Evolutionary conservation across 805 yeast genomes (phyloP), one percentile per base, ranked within the genome.

Genomic region (Nematodospora valgi): DNA sequence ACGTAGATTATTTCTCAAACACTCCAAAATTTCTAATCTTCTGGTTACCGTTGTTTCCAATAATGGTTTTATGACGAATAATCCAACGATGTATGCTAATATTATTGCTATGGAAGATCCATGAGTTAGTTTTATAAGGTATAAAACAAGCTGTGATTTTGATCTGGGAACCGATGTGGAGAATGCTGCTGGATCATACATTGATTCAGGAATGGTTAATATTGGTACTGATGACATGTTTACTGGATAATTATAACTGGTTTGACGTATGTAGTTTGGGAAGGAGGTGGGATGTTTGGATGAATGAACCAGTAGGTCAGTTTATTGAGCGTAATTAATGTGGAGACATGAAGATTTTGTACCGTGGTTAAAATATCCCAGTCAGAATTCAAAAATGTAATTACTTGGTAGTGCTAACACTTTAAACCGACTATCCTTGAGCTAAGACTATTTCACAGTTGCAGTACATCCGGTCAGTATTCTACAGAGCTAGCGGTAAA

Each of bases 131-230:
- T 40, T 46, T 15, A 65, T 35, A 10, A 67, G 31, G 37, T 52
- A 67, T 24, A 35, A 41, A 10, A 54, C 26, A 18, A 58, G 27
- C n/a, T 45, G 44, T 10, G 67, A 56, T 23, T 41, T 41, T 8
- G 51, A 40, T 9, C 49, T 24, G 12, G 17, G 44, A 2, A 47
- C 30, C 5, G 45, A 34, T 12, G 42, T 30, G 4, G 25, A 22
- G 32, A 54, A 62, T 5, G 48, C 41, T 12, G 46, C 43, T 3
- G 64, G 53, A 34, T 67, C 65, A 41, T 55, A 67, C 0, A 72
- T 62, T 2, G 63, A 32, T 37, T 67, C 72, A 3, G 72, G 70
- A 2, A 67, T 62, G 3, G 71, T 62, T 19, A 66, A 48, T 16
- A 55, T 42, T 1, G 68, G 69, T 8, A 65, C 56, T 40, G 18